phyloP scores from a whole-genome alignment of 2,329 filamentous ascomycete species.

The Magnaporthiopsis rhizophila region DNA sequence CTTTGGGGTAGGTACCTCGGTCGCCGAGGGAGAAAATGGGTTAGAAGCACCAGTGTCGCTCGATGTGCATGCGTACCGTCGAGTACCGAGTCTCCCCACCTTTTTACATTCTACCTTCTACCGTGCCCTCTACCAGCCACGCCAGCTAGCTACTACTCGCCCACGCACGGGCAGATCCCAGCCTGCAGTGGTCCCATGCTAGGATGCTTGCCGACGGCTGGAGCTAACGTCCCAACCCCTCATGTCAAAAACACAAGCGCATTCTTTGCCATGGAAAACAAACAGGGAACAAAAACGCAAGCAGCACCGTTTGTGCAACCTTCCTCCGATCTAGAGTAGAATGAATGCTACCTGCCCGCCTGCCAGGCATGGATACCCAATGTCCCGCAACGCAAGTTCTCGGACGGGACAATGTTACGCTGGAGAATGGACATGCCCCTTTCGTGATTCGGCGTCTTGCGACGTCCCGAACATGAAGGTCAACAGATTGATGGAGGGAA shows the following conservation, averaged over 20 bases:
- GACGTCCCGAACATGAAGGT: not conserved
- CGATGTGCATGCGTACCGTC: not conserved
- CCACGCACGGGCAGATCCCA: not conserved
- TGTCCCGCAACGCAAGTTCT: not conserved
- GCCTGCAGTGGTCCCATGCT: not conserved
- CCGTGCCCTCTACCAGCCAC: too few species aligned
- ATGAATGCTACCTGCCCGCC: not conserved
- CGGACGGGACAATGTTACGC: not conserved
- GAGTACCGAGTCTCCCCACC: not conserved
- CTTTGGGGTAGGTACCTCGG: too few species aligned
- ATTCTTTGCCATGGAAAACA: not conserved
- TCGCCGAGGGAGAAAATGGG: not conserved
- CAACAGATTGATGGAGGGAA: not conserved
- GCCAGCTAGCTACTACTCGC: too few species aligned
- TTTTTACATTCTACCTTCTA: too few species aligned
- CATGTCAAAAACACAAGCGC: not conserved
- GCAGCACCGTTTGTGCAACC: not conserved
- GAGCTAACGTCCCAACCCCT: not conserved
- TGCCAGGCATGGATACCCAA: not conserved
- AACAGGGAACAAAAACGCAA: not conserved
- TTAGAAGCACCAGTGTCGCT: not conserved
- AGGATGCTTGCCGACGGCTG: not conserved
- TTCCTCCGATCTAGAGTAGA: not conserved
- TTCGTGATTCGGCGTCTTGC: not conserved
- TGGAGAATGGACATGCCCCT: too few species aligned